Percentiles rank a stretch among this genome's conserved stretches.
Conservation (phyloP, 2,329 filamentous ascomycete species). For the Pestalotiopsis fici region DNA sequence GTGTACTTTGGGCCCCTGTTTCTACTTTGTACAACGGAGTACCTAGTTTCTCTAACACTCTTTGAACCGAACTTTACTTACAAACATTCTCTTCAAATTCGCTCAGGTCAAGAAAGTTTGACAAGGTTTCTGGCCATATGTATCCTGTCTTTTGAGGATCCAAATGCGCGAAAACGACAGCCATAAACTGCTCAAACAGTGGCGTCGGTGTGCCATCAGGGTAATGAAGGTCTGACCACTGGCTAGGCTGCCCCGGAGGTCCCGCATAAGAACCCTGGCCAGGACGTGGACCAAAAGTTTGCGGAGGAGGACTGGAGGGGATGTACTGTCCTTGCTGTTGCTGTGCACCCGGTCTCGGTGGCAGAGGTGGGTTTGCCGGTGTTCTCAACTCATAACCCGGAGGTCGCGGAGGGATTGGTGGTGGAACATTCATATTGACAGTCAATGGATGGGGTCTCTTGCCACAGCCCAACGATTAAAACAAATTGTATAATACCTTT, state of each 20-base stretch:
- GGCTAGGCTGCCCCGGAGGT: not conserved
- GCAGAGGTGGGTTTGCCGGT: slow-evolving; percentile 7
- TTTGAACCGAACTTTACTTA: slow-evolving; percentile 3
- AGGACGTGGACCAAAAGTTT: not conserved
- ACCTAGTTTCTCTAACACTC: no score
- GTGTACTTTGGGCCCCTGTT: no score
- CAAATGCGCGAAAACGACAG: slow-evolving; percentile 14
- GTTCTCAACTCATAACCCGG: slow-evolving; percentile 18
- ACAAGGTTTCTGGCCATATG: slow-evolving; percentile 18
- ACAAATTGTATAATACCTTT: not conserved
- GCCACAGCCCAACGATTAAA: not conserved
- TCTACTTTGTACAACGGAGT: no score
- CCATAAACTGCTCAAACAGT: slow-evolving; percentile 15
- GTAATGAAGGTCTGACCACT: slow-evolving; percentile 14
- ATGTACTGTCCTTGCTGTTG: not conserved
- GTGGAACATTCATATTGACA: slow-evolving; percentile 12
- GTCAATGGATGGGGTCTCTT: not conserved
- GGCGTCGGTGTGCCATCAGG: slow-evolving; percentile 16
- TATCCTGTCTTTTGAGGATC: slow-evolving; percentile 15
- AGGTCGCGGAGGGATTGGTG: slow-evolving; percentile 20
- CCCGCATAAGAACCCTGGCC: not conserved
- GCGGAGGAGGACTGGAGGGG: not conserved
- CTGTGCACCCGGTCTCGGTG: not conserved
- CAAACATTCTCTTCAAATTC: slow-evolving; percentile 17
- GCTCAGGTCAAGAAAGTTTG: slow-evolving; percentile 16